A percentile compares a stretch with the other conserved stretches of the same genome.
These are phyloP conservation scores for Globisporangium spiculum DNA, from an alignment of 352 stramenopile genomes.

Conservation along the genomic window DNA sequence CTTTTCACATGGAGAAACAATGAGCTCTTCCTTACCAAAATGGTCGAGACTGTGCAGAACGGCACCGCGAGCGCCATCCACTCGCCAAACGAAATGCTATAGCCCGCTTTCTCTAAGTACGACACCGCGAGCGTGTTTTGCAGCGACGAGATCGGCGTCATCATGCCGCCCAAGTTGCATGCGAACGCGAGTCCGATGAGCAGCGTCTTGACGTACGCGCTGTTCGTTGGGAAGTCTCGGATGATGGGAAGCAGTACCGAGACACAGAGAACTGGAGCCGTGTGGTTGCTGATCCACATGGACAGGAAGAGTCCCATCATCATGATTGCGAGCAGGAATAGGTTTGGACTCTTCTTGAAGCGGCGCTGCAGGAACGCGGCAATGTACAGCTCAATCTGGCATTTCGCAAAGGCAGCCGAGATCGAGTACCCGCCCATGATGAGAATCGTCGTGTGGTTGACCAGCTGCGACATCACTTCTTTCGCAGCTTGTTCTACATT, in stretches of 20 bases:
- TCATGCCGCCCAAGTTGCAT: slow-evolving; percentile 92
- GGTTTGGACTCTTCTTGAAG: slow-evolving; percentile 87
- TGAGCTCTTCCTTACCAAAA: slow-evolving; percentile 60
- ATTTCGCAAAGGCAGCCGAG: slow-evolving; percentile 89
- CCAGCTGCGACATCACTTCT: slow-evolving; percentile 85
- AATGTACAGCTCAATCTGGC: slow-evolving; percentile 91
- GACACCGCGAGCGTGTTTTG: slow-evolving; percentile 87
- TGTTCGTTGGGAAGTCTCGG: slow-evolving; percentile 81
- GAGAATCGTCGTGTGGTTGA: slow-evolving; percentile 92
- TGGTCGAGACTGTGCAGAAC: slow-evolving; percentile 84
- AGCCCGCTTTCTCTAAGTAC: slow-evolving; percentile 85
- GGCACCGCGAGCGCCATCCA: slow-evolving; percentile 90
- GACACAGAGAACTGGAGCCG: slow-evolving; percentile 89
- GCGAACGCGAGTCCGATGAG: slow-evolving; percentile 91
- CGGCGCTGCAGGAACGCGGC: slow-evolving; percentile 84
- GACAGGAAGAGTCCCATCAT: slow-evolving; percentile 91
- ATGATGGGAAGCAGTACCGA: slow-evolving; percentile 89
- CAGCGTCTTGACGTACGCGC: slow-evolving; percentile 87
- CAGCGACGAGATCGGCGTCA: slow-evolving; percentile 91
- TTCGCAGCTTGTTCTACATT: slow-evolving; percentile 72
- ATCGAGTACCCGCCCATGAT: slow-evolving; percentile 92
- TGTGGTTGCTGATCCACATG: slow-evolving; percentile 95
- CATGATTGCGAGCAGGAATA: slow-evolving; percentile 93
- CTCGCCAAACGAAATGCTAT: slow-evolving; percentile 86
- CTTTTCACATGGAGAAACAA: not conserved